Conservation (phyloP, 345 rosid species). For the Clarkia xantiana region DNA sequence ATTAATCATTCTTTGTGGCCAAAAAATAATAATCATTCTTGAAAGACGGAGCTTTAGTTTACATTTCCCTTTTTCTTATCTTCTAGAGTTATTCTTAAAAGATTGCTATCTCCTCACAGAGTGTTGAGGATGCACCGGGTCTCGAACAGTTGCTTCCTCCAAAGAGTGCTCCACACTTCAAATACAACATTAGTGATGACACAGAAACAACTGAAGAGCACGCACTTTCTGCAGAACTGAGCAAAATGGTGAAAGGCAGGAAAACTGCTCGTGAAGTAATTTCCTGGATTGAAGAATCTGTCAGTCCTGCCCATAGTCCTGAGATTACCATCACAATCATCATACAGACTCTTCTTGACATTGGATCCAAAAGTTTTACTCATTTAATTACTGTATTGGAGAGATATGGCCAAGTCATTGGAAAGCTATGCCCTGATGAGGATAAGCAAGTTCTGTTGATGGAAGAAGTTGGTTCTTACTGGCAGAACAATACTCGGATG, state of each 20-base stretch:
- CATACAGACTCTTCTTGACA: conserved; percentile 77
- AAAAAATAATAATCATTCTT: no score
- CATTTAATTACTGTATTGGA: conserved; percentile 88
- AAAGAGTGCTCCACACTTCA: conserved; percentile 61
- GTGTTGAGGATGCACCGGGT: conserved; percentile 77
- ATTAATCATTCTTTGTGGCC: not conserved
- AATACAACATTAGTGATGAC: conserved; percentile 46
- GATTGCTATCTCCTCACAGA: conserved; percentile 26
- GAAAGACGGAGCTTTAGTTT: not conserved
- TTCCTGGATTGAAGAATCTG: conserved; percentile 68
- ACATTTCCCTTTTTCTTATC: not conserved
- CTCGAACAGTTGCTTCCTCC: conserved; percentile 89
- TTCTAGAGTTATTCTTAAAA: conserved; percentile 3
- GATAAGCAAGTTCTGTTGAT: conserved; percentile 71
- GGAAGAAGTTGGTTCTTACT: conserved; percentile 68
- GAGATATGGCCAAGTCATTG: conserved; percentile 84
- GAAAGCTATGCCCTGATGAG: conserved; percentile 55
- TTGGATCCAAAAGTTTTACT: conserved; percentile 97
- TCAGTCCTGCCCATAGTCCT: conserved; percentile 57
- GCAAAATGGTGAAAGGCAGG: conserved; percentile 74
- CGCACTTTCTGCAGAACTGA: conserved; percentile 55
- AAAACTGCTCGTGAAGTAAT: conserved; percentile 64
- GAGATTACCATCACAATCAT: conserved; percentile 53
- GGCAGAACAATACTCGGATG: conserved; percentile 82
- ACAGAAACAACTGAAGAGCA: conserved; percentile 60